Evolutionary conservation across 208 protist genomes (phyloP).

Genomic region (Trypanosoma vivax): DNA sequence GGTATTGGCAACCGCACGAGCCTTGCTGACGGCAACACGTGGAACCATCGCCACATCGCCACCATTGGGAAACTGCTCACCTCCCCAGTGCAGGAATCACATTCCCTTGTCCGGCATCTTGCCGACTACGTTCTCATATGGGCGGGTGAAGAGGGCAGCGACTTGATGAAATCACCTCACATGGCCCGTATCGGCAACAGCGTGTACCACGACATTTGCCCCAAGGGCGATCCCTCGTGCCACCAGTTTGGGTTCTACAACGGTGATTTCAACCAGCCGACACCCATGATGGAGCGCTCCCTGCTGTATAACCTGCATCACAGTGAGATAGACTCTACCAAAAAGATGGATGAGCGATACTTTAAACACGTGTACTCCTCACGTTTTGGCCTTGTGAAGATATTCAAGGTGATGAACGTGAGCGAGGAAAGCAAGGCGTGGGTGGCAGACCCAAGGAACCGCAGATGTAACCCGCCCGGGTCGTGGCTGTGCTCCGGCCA

Average conservation of each 20-base stretch:
- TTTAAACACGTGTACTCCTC: slow-evolving; percentile 92
- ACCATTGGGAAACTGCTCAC: slow-evolving; percentile 91
- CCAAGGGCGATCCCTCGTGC: slow-evolving; percentile 54
- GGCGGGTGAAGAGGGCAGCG: slow-evolving; percentile 27
- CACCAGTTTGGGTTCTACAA: slow-evolving; percentile 33
- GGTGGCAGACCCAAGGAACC: slow-evolving; percentile 46
- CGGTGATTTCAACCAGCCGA: slow-evolving; percentile 18
- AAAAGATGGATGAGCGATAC: slow-evolving; percentile 9
- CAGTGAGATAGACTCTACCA: not conserved
- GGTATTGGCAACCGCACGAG: slow-evolving; percentile 94
- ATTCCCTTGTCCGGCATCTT: slow-evolving; percentile 87
- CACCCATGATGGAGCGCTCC: slow-evolving; percentile 41
- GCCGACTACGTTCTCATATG: slow-evolving; percentile 96
- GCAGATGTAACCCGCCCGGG: slow-evolving; percentile 43
- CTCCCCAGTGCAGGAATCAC: slow-evolving; percentile 82
- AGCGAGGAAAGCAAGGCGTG: slow-evolving; percentile 54
- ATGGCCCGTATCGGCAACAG: slow-evolving; percentile 68
- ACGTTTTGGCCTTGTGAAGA: slow-evolving; percentile 93
- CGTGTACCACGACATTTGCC: slow-evolving; percentile 70
- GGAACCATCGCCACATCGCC: slow-evolving; percentile 99
- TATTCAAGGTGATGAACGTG: slow-evolving; percentile 94
- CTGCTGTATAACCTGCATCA: slow-evolving; percentile 58
- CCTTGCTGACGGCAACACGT: slow-evolving; percentile 98
- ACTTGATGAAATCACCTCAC: slow-evolving; percentile 54
- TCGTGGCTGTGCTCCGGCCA: slow-evolving; percentile 65